Evolutionary conservation across 2,329 filamentous ascomycete genomes (phyloP).

Genomic region (Microascus cirrosus): DNA sequence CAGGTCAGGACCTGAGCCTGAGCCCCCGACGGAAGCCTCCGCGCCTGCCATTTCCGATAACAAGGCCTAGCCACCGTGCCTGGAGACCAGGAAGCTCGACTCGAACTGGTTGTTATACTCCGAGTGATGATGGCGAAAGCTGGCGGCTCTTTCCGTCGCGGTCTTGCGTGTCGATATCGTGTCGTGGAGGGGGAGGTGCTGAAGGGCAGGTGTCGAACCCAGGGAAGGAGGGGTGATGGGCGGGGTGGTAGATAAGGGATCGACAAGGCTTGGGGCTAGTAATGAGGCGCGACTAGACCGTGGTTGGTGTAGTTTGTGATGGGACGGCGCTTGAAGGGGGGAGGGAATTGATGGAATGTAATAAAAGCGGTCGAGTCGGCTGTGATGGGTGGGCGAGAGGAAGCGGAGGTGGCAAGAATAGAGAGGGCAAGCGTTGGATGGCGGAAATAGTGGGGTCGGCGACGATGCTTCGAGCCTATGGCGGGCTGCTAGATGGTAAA

Average conservation of each 20-base stretch:
- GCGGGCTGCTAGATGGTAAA: slow-evolving; percentile 2
- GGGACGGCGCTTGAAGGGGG: slow-evolving; percentile 1
- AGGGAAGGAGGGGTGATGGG: not conserved
- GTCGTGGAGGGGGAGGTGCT: not conserved
- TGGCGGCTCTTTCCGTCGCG: not conserved
- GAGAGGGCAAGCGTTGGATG: slow-evolving; percentile 5
- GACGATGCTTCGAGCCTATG: not conserved
- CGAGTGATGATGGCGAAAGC: not conserved
- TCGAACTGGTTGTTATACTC: not conserved
- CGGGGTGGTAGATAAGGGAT: not conserved
- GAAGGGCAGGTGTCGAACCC: not conserved
- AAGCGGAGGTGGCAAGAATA: slow-evolving; percentile 6
- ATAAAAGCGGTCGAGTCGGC: not conserved
- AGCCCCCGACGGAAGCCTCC: slow-evolving; percentile 27
- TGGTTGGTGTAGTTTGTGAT: not conserved
- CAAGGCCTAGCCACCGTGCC: not conserved
- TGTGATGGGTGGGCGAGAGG: slow-evolving; percentile 2
- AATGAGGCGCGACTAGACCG: not conserved
- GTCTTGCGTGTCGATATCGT: not conserved
- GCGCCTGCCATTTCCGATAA: slow-evolving; percentile 34
- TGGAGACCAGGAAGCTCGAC: not conserved
- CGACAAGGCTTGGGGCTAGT: not conserved
- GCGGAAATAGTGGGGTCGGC: not conserved
- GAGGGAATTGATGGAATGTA: not conserved
- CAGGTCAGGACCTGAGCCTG: slow-evolving; percentile 43